A percentile compares a stretch with the other conserved stretches of the same genome.
These are phyloP conservation scores for Cercospora citrullina DNA, from an alignment of 2,329 filamentous ascomycete genomes.

Conservation along the genomic window DNA sequence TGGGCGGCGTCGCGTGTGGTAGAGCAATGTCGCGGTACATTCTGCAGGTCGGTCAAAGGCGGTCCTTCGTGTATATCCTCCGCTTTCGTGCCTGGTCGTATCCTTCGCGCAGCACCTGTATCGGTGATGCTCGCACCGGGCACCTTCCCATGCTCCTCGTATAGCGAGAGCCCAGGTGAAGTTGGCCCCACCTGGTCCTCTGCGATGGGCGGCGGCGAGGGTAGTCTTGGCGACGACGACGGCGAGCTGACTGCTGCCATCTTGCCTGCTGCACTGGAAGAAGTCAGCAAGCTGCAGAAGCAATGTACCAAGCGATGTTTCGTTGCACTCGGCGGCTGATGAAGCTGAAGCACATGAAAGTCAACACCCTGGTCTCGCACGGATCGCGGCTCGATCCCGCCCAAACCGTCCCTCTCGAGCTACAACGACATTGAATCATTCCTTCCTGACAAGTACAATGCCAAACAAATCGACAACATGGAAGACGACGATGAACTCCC, in stretches of 20 bases:
- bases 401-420: neutral
- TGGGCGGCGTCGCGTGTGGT: conserved; percentile 11
- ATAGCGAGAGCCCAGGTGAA: conserved; percentile 66
- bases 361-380: neutral
- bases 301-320: neutral
- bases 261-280: neutral
- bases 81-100: conserved; percentile 89
- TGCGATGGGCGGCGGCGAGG: conserved; percentile 89
- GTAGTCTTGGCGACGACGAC: conserved; percentile 85
- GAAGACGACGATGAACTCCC: conserved; percentile 62
- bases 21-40: conserved; percentile 58
- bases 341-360: conserved; percentile 5
- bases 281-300: neutral
- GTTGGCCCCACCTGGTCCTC: conserved; percentile 87
- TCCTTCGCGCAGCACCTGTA: conserved; percentile 75
- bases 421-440: neutral
- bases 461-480: conserved; percentile 46
- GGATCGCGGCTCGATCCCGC: neutral
- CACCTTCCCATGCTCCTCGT: conserved; percentile 60
- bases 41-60: conserved; percentile 78
- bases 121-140: conserved; percentile 63
- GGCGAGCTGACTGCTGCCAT: conserved; percentile 45
- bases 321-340: neutral
- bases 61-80: conserved; percentile 90
- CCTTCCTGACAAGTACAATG: neutral